phyloP scores from a whole-genome alignment of 2,329 filamentous ascomycete genomes.

The Aspergillus fructus region DNA sequence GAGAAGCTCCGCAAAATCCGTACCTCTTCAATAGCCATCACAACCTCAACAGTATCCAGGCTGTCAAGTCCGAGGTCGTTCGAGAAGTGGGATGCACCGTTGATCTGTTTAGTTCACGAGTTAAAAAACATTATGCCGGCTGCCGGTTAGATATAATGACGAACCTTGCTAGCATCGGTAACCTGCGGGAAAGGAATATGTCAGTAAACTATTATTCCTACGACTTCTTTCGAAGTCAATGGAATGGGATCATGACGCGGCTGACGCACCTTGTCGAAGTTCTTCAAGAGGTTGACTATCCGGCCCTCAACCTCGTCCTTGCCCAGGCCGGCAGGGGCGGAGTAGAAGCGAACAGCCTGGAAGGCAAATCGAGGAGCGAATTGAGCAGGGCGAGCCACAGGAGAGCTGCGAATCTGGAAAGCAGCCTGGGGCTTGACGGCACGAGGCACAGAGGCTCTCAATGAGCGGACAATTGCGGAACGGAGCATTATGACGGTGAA shows the following conservation, averaged over 20 bases:
- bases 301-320: conserved; percentile 86
- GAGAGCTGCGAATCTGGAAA: conserved; percentile 58
- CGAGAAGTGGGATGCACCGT: conserved; percentile 80
- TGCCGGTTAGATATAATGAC: conserved; percentile 9
- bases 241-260: not conserved
- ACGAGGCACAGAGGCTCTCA: conserved; percentile 56
- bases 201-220: conserved; percentile 8
- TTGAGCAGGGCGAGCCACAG: conserved; percentile 62
- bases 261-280: conserved; percentile 86
- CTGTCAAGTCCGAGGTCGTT: conserved; percentile 97
- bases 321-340: conserved; percentile 73
- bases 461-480: conserved; percentile 77
- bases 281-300: conserved; percentile 88
- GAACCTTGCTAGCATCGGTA: conserved; percentile 41
- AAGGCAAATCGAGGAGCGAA: conserved; percentile 63
- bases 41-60: conserved; percentile 97
- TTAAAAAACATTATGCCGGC: conserved; percentile 18
- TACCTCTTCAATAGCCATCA: conserved; percentile 99
- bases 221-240: not conserved
- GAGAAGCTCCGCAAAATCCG: conserved; percentile 6
- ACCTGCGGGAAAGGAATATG: conserved; percentile 26
- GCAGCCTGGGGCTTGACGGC: conserved; percentile 58
- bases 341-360: conserved; percentile 79
- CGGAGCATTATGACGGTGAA: conserved; percentile 73
- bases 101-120: conserved; percentile 63